Evolutionary conservation across 495 filamentous ascomycete genomes (phyloP).

Genomic region (Podospora tetraspora): DNA sequence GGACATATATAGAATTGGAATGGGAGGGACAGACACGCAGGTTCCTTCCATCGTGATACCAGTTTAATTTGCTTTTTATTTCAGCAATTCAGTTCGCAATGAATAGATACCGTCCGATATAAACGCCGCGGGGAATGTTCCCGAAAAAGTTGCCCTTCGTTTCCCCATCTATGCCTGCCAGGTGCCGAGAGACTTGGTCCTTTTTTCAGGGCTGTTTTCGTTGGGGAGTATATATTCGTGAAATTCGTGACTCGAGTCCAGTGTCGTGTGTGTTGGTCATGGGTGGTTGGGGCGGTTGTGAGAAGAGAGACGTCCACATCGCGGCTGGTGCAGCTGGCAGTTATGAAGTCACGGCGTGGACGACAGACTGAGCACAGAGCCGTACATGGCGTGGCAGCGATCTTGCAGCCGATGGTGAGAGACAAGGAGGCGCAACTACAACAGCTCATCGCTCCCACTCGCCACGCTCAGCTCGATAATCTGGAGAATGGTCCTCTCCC

Average conservation of each 20-base stretch:
- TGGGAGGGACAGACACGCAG: background rate
- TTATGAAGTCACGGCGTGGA: no score
- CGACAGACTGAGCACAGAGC: no score
- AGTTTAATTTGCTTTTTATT: background rate
- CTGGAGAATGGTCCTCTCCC: slow-evolving; percentile 63
- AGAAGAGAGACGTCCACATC: background rate
- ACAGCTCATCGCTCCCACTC: slow-evolving; percentile 66
- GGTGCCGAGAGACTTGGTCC: background rate
- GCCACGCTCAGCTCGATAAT: slow-evolving; percentile 76
- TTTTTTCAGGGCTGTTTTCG: background rate
- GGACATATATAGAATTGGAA: background rate
- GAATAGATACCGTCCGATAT: background rate
- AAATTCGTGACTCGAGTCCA: background rate
- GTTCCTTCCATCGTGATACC: background rate
- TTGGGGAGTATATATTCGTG: background rate
- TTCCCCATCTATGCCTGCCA: background rate
- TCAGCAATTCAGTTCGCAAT: background rate
- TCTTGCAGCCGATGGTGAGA: background rate
- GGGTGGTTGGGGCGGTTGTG: background rate
- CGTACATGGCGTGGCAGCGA: background rate
- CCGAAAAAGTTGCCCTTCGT: background rate
- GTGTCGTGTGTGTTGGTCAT: background rate
- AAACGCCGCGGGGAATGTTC: background rate
- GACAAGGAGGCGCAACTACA: slow-evolving; percentile 39
- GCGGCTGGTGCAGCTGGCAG: no score